Percentiles rank a stretch among this genome's conserved stretches.
Conservation (phyloP, 768 basidiomycete species). For the Leccinum longicurvipes region DNA sequence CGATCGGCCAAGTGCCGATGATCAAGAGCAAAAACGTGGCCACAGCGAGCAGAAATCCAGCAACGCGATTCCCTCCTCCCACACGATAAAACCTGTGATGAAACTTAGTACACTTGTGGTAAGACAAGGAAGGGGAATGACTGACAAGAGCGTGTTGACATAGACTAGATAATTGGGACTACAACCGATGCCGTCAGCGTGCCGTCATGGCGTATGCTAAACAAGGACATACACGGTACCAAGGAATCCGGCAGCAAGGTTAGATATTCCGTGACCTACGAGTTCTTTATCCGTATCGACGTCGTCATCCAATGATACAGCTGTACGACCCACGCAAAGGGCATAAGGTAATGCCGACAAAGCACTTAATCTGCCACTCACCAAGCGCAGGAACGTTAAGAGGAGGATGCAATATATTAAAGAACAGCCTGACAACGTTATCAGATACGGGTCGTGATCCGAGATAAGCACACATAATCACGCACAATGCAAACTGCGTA, state of each 20-base stretch:
- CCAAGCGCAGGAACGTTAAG: slow-evolving; percentile 89
- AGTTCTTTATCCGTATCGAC: slow-evolving; percentile 92
- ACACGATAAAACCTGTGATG: slow-evolving; percentile 79
- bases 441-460: slow-evolving; percentile 20
- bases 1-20: slow-evolving; percentile 85
- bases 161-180: slow-evolving; percentile 87
- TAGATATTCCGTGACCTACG: slow-evolving; percentile 89
- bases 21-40: slow-evolving; percentile 71
- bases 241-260: slow-evolving; percentile 72
- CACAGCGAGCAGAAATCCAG: slow-evolving; percentile 81
- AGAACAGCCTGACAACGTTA: slow-evolving; percentile 56
- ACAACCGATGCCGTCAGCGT: slow-evolving; percentile 8
- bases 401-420: slow-evolving; percentile 82
- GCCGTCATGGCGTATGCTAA: neutral
- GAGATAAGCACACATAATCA: slow-evolving; percentile 15
- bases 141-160: slow-evolving; percentile 78
- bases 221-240: slow-evolving; percentile 68
- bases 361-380: slow-evolving; percentile 25
- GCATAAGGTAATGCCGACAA: neutral
- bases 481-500: slow-evolving; percentile 89
- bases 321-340: slow-evolving; percentile 34
- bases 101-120: neutral
- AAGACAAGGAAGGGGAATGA: slow-evolving; percentile 6
- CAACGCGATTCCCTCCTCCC: slow-evolving; percentile 79
- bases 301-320: slow-evolving; percentile 86